Base-by-base conservation (phyloP, 2,329 filamentous ascomycete species). In the Trichoderma oligosporum region DNA sequence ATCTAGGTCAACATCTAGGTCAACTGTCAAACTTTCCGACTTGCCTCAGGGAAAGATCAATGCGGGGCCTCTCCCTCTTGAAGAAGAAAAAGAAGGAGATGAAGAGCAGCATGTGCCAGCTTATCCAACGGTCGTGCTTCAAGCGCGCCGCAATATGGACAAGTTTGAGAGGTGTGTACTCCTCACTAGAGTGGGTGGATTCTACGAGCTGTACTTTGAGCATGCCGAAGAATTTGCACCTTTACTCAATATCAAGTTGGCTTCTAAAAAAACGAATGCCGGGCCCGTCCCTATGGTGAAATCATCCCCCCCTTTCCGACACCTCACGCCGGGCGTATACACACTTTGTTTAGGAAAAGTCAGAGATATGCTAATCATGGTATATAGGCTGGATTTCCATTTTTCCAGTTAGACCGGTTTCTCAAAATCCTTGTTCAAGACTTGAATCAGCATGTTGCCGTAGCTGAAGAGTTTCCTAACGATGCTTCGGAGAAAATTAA, bases 191-290 rank as follows among this genome's bases (percentile, higher is more conserved):
- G 91, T 99, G 25, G 94, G 94, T 56, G 87, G 92, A 60, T 99
- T 99, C 74, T 99, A 97, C 73, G 94, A 99, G 82, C 77, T 99
- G 58, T 99, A 99, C 74, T 95, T 97, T 71, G 88, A 96, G 66
- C 92, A 99, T 70, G 94, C 95, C 9, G 89, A 96, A 58, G 86
- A 96, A 68, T 88, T 88, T 70, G 93, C 88, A 1, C 89, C 91
- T 1, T 77, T 96, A 42, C 78, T 99, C 62, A 94, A 91, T 66
- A 75, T 99, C 67, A 97, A 97, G 72, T 85, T 96, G 55, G 86
- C 88, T 2, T 82, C 82, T 56, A 94, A 90, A 70, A 91, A 85
- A 71, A 91, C 88, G n/a, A 88, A 76, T 62, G 86, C 85, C 7
- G 89, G 88, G 1, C 82, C 83, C 20, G 89, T 99, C 16, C 77